Percentiles rank a stretch among this genome's conserved stretches.
Evolutionary conservation across 148 eudicot genomes (phyloP).

Genomic region (Vaccinium corymbosum): DNA sequence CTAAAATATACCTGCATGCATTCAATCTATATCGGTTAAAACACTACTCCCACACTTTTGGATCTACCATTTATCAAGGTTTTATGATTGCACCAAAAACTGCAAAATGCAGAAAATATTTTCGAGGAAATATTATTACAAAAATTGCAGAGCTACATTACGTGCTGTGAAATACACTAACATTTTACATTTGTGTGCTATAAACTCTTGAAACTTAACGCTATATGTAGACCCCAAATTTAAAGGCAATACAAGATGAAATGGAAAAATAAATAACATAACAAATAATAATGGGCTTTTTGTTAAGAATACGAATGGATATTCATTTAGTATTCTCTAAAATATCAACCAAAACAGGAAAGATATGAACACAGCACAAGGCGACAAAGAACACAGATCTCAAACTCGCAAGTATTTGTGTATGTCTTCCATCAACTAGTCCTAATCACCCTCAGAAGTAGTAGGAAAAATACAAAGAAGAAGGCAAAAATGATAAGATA

Average conservation of each 20-base stretch:
- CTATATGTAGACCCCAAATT: neutral
- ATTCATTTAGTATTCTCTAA: neutral
- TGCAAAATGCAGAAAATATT: neutral
- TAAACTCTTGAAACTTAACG: neutral
- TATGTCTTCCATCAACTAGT: neutral
- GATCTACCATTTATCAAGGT: neutral
- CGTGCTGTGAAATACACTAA: neutral
- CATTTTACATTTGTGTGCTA: neutral
- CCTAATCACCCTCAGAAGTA: neutral
- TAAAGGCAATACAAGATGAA: neutral
- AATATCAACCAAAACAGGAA: neutral
- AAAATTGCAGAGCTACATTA: neutral
- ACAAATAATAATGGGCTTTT: neutral
- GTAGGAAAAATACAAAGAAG: neutral
- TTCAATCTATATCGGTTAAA: neutral
- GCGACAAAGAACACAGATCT: neutral
- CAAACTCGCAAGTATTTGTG: neutral
- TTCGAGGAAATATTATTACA: neutral
- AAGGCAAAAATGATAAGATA: neutral
- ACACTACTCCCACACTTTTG: neutral
- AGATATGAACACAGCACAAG: neutral
- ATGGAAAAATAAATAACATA: neutral
- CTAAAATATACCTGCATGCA: no score
- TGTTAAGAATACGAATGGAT: neutral
- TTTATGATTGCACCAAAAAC: neutral